Percentiles rank a stretch among this genome's conserved stretches.
phyloP scores from a whole-genome alignment of 345 rosid genomes.

The Alliaria petiolata region DNA sequence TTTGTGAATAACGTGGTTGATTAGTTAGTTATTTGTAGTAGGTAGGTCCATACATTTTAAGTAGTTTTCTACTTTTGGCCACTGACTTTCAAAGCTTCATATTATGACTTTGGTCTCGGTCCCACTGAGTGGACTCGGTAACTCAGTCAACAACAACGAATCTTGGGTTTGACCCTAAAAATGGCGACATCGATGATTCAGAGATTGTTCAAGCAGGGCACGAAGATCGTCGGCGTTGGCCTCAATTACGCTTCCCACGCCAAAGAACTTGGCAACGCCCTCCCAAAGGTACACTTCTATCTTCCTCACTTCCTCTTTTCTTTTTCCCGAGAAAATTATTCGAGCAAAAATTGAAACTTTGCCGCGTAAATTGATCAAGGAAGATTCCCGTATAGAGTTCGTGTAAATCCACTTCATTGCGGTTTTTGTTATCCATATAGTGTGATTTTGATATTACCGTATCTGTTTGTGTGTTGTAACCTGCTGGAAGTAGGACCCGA shows the following conservation, averaged over 20 bases:
- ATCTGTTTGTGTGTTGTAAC: neutral
- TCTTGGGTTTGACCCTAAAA: neutral
- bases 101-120: neutral
- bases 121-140: constrained; percentile 8
- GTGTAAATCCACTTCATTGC: too few species aligned
- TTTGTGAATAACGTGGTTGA: neutral
- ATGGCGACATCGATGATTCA: constrained; percentile 46
- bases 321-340: neutral
- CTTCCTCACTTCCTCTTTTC: too few species aligned
- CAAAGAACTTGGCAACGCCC: constrained; percentile 89
- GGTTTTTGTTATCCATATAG: too few species aligned
- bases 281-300: constrained; percentile 54
- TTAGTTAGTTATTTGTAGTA: neutral
- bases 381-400: too few species aligned
- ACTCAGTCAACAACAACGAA: constrained; percentile 19
- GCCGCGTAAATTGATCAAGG: too few species aligned
- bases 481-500: constrained; percentile 55
- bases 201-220: constrained; percentile 61
- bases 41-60: neutral
- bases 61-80: neutral
- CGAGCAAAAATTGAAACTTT: too few species aligned
- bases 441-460: neutral
- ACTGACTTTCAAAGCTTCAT: neutral
- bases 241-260: constrained; percentile 97
- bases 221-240: constrained; percentile 92